Conservation (phyloP, 129 eudicot genomes). For the Scalesia atractyloides region DNA sequence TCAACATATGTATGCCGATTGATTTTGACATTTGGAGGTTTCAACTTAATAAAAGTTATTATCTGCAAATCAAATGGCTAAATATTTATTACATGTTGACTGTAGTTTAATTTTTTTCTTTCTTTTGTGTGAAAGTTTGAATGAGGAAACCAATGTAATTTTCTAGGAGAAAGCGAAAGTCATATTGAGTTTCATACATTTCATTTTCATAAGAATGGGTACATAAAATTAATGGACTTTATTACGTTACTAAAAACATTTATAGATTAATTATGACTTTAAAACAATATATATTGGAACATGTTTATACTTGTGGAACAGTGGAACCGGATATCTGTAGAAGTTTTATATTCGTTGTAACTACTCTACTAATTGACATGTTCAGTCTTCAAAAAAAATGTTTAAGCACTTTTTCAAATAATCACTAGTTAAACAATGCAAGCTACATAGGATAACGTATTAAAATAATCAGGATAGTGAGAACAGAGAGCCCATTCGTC, state of each 20-base stretch:
- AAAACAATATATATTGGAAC: too few species aligned
- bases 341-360: too few species aligned
- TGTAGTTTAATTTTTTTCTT: neutral
- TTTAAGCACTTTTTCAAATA: too few species aligned
- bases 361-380: too few species aligned
- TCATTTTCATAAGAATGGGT: conserved; percentile 3
- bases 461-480: too few species aligned
- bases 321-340: too few species aligned
- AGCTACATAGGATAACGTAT: too few species aligned
- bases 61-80: neutral
- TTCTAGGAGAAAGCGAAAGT: neutral
- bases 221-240: conserved; percentile 5
- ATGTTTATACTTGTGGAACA: too few species aligned
- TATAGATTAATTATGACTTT: neutral
- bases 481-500: too few species aligned
- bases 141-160: neutral
- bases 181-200: neutral
- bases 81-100: neutral
- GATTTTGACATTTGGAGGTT: conserved; percentile 17
- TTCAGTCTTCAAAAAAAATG: too few species aligned
- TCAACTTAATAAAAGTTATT: neutral
- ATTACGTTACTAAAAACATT: neutral
- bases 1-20: conserved; percentile 27
- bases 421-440: too few species aligned
- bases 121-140: conserved; percentile 32